Evolutionary conservation across 306 rosid species (phyloP), one percentile per base, ranked within the genome.

Genomic region (Inga oerstediana): DNA sequence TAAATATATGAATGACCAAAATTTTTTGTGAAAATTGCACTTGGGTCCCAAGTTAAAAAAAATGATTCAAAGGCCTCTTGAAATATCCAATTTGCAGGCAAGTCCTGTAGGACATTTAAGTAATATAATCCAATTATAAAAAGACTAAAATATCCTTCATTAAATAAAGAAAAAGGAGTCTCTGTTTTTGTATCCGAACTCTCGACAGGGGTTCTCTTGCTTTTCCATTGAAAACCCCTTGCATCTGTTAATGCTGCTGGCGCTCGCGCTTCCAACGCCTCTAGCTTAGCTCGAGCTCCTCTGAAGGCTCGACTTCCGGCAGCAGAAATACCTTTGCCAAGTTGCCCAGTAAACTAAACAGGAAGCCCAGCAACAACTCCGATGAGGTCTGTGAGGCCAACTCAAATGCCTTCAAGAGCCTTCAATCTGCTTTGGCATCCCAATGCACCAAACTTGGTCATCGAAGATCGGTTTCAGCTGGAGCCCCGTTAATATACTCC

Each of bases 381-480:
- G 92, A 88, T 3, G 93, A 91, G 80, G 84, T 86, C 30, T 81
- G 88, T 4, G 82, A 82, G 69, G 84, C 83, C 51, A 87, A 86
- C 68, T 82, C 91, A 3, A 86, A 79, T 48, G 79, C 74, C 44
- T 46, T 68, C 14, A 86, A 82, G 56, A 79, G 58, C 52, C 84
- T 39, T 83, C 86, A 89, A 89, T 88, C 92, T 77, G 79, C 84
- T 15, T 45, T 81, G 56, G 49, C 82, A 20, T 41, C 51, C 45
- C 85, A 49, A 10, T 75, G 48, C 80, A 79, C 87, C 20, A 84
- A 80, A 39, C 97, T 94, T 3, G 91, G 89, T 41, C 98, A 94
- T 71, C 86, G 97, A 86, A 90, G 97, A 88, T 88, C 97, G 35
- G 89, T 84, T 39, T 94, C 97, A 27, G 93, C 97, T n/a, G 97